A percentile compares a stretch with the other conserved stretches of the same genome.
These are phyloP conservation scores for Nothophytophthora sp. DNA, from an alignment of 352 stramenopile species.

Conservation along the genomic window DNA sequence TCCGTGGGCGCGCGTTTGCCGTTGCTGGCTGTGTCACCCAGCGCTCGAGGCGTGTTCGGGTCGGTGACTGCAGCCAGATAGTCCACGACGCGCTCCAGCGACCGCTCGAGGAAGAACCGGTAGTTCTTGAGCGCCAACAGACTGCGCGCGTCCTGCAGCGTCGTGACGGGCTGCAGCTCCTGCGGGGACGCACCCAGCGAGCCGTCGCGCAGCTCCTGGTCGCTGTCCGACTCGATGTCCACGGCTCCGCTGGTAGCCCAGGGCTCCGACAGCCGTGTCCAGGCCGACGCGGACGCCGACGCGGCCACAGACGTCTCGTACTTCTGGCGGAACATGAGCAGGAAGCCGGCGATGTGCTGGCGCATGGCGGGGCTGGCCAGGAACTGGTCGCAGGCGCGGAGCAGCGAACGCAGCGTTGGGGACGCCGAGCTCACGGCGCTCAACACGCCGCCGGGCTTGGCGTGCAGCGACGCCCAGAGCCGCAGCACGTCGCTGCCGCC, in stretches of 20 bases:
- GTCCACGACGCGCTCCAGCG: constrained; percentile 51
- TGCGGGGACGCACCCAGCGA: constrained; percentile 20
- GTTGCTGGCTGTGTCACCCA: constrained; percentile 16
- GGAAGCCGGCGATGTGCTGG: constrained; percentile 41
- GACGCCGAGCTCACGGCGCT: constrained; percentile 33
- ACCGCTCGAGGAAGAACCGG: constrained; percentile 71
- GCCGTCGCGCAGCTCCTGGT: constrained; percentile 27
- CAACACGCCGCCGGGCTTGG: constrained; percentile 35
- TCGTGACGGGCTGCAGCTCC: constrained; percentile 38
- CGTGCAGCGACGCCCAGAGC: constrained; percentile 37
- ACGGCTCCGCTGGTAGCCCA: constrained; percentile 11
- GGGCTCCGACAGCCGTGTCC: constrained; percentile 32
- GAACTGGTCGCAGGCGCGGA: constrained; percentile 49
- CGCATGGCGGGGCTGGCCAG: constrained; percentile 42
- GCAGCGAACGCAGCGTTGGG: constrained; percentile 27
- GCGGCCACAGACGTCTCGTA: constrained; percentile 29
- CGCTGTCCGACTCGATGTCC: constrained; percentile 25
- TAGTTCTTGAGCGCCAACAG: constrained; percentile 71
- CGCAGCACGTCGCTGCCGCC: constrained; percentile 22
- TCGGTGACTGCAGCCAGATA: constrained; percentile 27
- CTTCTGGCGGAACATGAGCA: constrained; percentile 58
- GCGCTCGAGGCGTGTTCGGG: constrained; percentile 15
- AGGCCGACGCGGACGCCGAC: constrained; percentile 19
- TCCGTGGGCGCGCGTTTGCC: constrained; percentile 24
- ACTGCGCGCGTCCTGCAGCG: constrained; percentile 50